A percentile compares a stretch with the other conserved stretches of the same genome.
phyloP scores from a whole-genome alignment of 2,329 filamentous ascomycete genomes.

The Lojkania enalia region DNA sequence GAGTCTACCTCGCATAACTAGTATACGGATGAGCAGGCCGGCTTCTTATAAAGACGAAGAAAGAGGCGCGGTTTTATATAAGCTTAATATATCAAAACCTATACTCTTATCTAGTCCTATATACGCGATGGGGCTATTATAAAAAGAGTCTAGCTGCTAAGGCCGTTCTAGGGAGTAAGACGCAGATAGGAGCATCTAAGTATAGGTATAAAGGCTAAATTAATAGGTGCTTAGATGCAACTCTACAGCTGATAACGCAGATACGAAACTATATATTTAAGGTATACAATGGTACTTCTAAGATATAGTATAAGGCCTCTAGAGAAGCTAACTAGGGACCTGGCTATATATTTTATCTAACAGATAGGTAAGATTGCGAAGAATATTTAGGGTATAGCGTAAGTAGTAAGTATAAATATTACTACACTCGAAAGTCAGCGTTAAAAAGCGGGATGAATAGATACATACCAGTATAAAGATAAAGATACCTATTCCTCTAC shows the following conservation, averaged over 20 bases:
- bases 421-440: not conserved
- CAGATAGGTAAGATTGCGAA: not conserved
- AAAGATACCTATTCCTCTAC: not conserved
- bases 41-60: not conserved
- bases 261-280: not conserved
- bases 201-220: not conserved
- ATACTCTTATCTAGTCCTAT: not conserved
- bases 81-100: not conserved
- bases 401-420: not conserved
- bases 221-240: not conserved
- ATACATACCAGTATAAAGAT: not conserved
- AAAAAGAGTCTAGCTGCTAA: not conserved
- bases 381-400: not conserved
- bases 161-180: not conserved
- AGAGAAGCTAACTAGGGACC: not conserved
- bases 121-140: not conserved
- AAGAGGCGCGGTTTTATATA: not conserved
- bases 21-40: not conserved
- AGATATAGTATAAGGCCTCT: not conserved
- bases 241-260: not conserved
- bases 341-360: not conserved
- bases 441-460: not conserved
- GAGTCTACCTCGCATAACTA: not conserved
- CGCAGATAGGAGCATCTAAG: not conserved
- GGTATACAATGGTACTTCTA: not conserved